Conservation (phyloP, 495 filamentous ascomycete species). For the Pyronema domesticum region DNA sequence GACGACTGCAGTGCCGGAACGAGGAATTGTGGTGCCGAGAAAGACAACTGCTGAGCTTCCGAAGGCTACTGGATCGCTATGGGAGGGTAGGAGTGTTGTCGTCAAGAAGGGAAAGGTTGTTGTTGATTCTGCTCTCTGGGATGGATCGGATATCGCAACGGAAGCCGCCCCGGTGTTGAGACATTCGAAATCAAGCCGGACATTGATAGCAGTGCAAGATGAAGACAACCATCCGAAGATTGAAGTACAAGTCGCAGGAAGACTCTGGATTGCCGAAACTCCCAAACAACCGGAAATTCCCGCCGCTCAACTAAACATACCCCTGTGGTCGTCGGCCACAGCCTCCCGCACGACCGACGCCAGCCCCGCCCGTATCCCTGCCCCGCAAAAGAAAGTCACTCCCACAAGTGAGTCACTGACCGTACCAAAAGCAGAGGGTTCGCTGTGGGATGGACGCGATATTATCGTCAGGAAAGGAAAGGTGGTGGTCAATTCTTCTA, state of each 20-base stretch:
- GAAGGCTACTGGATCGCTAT: constrained; percentile 12
- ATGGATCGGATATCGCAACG: not conserved
- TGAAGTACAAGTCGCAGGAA: constrained; percentile 1
- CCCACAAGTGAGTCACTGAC: not conserved
- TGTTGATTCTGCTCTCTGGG: not conserved
- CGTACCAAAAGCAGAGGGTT: not conserved
- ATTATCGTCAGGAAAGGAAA: not conserved
- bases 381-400: not conserved
- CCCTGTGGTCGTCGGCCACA: constrained; percentile 18
- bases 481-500: not conserved
- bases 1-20: constrained; percentile 13
- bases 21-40: constrained; percentile 8
- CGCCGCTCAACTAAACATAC: constrained; percentile 1
- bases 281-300: not conserved
- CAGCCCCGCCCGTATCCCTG: constrained; percentile 6
- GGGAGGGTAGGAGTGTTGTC: constrained; percentile 4
- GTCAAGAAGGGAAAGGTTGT: constrained; percentile 2
- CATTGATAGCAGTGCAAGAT: not conserved
- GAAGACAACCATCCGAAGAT: not conserved
- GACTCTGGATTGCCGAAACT: not conserved
- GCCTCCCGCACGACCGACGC: constrained; percentile 18
- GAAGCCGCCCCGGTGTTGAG: not conserved
- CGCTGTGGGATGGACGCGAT: not conserved
- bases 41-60: constrained; percentile 3
- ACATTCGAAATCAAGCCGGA: not conserved